phyloP scores from a whole-genome alignment of 805 yeast genomes.

The Lipomyces sp. region DNA sequence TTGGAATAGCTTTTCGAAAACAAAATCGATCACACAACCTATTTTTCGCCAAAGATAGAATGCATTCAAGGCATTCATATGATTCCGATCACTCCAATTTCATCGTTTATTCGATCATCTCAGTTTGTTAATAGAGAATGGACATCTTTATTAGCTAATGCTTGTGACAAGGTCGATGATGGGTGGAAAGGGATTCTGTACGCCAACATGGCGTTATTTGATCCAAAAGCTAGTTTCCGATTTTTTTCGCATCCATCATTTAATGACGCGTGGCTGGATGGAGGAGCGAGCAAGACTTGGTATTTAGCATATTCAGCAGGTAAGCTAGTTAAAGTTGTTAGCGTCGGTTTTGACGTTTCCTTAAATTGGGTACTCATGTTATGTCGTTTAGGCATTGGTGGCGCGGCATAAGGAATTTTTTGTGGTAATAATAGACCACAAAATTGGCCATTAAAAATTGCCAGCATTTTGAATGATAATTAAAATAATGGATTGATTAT shows the following conservation, averaged over 20 bases:
- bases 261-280: slow-evolving; percentile 62
- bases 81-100: slow-evolving; percentile 71
- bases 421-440: background rate
- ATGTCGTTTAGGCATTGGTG: background rate
- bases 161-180: slow-evolving; percentile 52
- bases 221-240: slow-evolving; percentile 65
- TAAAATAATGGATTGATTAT: no score
- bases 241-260: slow-evolving; percentile 65
- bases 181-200: slow-evolving; percentile 74
- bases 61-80: slow-evolving; percentile 80
- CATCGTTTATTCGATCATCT: slow-evolving; percentile 60
- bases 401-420: background rate
- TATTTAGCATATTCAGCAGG: slow-evolving; percentile 61
- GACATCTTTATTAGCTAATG: slow-evolving; percentile 53
- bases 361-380: background rate
- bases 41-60: slow-evolving; percentile 64
- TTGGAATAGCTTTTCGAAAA: slow-evolving; percentile 58
- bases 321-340: background rate
- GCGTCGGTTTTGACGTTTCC: slow-evolving; percentile 51
- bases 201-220: slow-evolving; percentile 73
- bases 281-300: slow-evolving; percentile 89
- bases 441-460: no score
- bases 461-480: no score
- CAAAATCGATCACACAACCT: slow-evolving; percentile 73
- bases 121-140: slow-evolving; percentile 62